Evolutionary conservation across 2,329 filamentous ascomycete species (phyloP), one percentile per base, ranked within the genome.

Genomic region (Hymenoscyphus fructigenus): DNA sequence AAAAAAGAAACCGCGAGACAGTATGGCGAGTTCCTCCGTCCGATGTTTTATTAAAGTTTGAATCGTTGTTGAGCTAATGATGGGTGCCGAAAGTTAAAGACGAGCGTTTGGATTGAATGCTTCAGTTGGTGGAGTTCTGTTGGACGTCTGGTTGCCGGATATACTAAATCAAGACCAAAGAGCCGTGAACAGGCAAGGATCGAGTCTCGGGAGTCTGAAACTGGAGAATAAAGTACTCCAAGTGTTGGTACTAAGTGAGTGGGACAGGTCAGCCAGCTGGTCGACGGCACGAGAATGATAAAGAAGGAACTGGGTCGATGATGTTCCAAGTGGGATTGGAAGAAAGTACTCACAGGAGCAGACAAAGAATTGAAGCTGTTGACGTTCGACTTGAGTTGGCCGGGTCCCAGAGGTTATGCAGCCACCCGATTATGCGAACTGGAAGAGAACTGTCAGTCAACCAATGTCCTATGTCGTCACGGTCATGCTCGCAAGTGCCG

Each of bases 201-300:
- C 64, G 67, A 68, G 72, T 74, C 65, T 75, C 73, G 73, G 73
- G 68, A 72, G 69, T 67, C 58, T 72, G 71, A 73, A 72, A 72
- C 72, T 71, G 65, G 44, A 68, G 65, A 65, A 71, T 62, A 69
- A 70, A 70, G 68, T 65, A 65, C 58, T 69, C n/a, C 38, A 63
- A 67, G 56, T 41, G 57, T 53, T 59, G 50, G 57, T 34, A 60
- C 65, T 69, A 59, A 61, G 47, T 59, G 6, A n/a, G 36, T 41
- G 34, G 56, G 62, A 62, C 60, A 50, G 63, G 65, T 71, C 65
- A 67, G 70, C 64, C 60, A 59, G 57, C 20, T 57, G 38, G 50
- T 50, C 36, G 63, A 29, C 23, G 65, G 61, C 64, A 62, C 65
- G 62, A 63, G 61, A 38, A 63, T 17, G 61, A 64, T 34, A 59